Base-by-base conservation (phyloP, 1,284 basidiomycete genomes). In the Puccinia horiana region DNA sequence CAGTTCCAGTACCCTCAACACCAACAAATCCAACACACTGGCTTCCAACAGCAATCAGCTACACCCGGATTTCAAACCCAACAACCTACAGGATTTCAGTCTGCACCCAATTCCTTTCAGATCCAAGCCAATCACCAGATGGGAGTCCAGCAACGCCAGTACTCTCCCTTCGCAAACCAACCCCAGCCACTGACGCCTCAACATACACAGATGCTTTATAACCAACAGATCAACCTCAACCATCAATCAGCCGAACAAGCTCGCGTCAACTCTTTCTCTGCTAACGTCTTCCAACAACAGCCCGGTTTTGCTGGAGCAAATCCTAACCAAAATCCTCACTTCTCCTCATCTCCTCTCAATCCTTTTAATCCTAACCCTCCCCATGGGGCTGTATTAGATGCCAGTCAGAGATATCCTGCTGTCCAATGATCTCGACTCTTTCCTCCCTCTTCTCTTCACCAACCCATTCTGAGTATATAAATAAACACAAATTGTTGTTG, bases 211-310 rank as follows among this genome's bases (percentile, higher is more conserved):
- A 56, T 70, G 32, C 70, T 81, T 6, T 81, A 74, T 44, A 56
- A 81, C 44, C 79, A 81, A 40, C 79, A 81, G 42, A 61, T 49
- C 14, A 72, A 58, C 23, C 67, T 81, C 23, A 54, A 81, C 52
- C 79, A 81, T 16, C 79, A 81, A 52, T 47, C 69, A 35, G 70
- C 70, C 20, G 52, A 81, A 29, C 79, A 81, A 29, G 70, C 70
- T 40, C 47, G 79, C 11, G 56, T 81, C 42, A 81, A 81, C 52
- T 54, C 69, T 18, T 81, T 81, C 49, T 54, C 79, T n/a, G 35
- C 79, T 44, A 81, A 81, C 56, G 79, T 81, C 56, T 81, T 81
- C 37, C 79, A 81, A 29, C 79, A 40, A 73, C 54, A 67, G 42
- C 14, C 65, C 5, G 77, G 67, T 20, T 80, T 80, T 29, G n/a